These are phyloP conservation scores for Podila horticola DNA, from an alignment of 192 early-diverging fungal genomes.

Conservation along the genomic window DNA sequence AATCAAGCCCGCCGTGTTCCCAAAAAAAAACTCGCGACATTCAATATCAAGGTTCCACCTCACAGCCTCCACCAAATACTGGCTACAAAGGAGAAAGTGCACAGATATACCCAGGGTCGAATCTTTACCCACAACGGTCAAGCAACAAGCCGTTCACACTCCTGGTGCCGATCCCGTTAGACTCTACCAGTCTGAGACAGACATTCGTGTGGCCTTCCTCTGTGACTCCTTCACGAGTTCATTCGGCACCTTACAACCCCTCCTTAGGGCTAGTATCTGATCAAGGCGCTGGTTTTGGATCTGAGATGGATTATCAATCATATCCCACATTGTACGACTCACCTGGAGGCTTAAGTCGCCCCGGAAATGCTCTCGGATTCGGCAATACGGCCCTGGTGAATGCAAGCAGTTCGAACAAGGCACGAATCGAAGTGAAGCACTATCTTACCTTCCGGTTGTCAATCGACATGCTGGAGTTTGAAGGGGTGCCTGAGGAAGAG, in stretches of 20 bases:
- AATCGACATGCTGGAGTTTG: slow-evolving; percentile 39
- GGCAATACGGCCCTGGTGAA: neutral
- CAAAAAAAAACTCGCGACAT: neutral
- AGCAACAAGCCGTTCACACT: slow-evolving; percentile 24
- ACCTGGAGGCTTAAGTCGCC: neutral
- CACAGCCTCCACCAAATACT: neutral
- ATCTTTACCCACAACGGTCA: neutral
- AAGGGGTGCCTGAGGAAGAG: slow-evolving; percentile 25
- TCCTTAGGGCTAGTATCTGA: neutral
- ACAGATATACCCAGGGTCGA: neutral
- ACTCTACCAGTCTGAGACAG: slow-evolving; percentile 31
- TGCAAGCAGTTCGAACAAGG: neutral
- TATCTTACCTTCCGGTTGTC: slow-evolving; percentile 39
- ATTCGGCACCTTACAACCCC: neutral
- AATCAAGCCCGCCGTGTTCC: neutral
- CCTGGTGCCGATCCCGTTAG: slow-evolving; percentile 20
- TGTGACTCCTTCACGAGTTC: slow-evolving; percentile 10
- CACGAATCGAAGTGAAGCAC: slow-evolving; percentile 42
- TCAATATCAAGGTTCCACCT: neutral
- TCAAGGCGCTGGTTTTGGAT: neutral
- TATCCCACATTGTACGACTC: neutral
- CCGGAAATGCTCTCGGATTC: neutral
- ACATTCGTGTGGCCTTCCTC: slow-evolving; percentile 34
- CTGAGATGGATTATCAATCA: neutral
- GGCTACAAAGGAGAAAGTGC: neutral